Evolutionary conservation across 192 early-diverging fungal species (phyloP), one percentile per base, ranked within the genome.

Genomic region (Geosiphon pyriformis): DNA sequence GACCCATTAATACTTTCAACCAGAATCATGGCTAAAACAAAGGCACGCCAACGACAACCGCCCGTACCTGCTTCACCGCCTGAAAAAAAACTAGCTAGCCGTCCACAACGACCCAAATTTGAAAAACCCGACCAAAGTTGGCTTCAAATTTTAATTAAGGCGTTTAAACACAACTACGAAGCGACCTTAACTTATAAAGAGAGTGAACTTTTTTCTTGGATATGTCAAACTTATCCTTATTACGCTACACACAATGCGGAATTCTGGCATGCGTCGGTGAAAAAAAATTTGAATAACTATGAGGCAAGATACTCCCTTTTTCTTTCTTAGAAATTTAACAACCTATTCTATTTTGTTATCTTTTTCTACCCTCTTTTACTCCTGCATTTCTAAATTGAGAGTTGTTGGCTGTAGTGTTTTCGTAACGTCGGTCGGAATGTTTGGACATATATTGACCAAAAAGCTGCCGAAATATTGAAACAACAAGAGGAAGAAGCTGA

Each of bases 131-230:
- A 73, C 68, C 68, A 76, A 61, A 69, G 62, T 2, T 76, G 75
- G 75, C 67, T 76, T 57, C 65, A 70, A 37, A 76, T 76, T 61
- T 71, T 76, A 11, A 71, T 76, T 26, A 73, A 76, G 35, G 75
- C 75, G 33, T 76, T 76, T 46, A 76, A 76, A 54, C 72, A 71
- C 46, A 70, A 76, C 68, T 76, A 72, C 70, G 75, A 76, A n/a
- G 67, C 70, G 53, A 76, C 75, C 15, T 60, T 76, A 49, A 76
- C 75, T 23, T 76, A 76, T 47, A 62, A 68, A 62, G 75, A 76
- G 34, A 70, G 67, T 17, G 75, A 76, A 17, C 61, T 76, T 2
- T 76, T 72, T 51, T 42, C 55, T 30, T 76, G 75, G 75, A 76
- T 76, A 65, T 65, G 69, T 68, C 63, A 72, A 33, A 71, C 68